Evolutionary conservation across 2,329 filamentous ascomycete species (phyloP), one percentile per base, ranked within the genome.

Genomic region (Pleoardoris graminearum): DNA sequence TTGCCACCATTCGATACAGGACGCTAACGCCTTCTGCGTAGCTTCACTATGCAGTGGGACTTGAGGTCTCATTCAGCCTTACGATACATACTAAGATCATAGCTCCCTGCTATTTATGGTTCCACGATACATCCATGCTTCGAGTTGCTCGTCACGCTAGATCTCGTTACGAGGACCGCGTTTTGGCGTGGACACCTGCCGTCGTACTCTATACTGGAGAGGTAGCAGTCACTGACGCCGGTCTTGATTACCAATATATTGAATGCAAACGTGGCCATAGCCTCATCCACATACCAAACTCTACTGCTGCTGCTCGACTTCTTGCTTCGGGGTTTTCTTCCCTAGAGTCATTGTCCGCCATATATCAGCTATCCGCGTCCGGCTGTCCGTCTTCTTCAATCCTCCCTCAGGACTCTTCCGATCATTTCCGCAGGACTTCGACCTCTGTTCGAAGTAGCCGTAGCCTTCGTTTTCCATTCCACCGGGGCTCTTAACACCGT

Each of bases 21-120:
- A 45, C 57, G 59, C 59, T 61, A 61, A 61, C 59, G 59, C 44
- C 36, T 56, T 57, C 45, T 33, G 54, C 51, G 47, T 43, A 51
- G 44, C 38, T 36, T 47, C 50, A 36, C 44, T 17, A 55, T 56
- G 41, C 50, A 32, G 38, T 50, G 46, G 38, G 47, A 38, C 29
- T 35, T 14, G 2, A 33, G 29, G 53, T 55, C 49, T 55, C 51
- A 51, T 50, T 55, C 55, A 54, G 48, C 39, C 54, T 55, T 44
- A 35, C 14, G 19, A n/a, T 47, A 33, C 22, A n/a, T 47, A 21
- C 32, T 37, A 47, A 35, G 14, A 2, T 19, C 7, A 22, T 22
- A 29, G 32, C 19, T 29, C 44, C 44, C 32, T 37, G 23, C 44
- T 47, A 21, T 17, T 29, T 19, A 27, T 47, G 19, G 21, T 14